Evolutionary conservation across 257 asterid genomes (phyloP), one percentile per base, ranked within the genome.

Genomic region (Eucommia ulmoides): DNA sequence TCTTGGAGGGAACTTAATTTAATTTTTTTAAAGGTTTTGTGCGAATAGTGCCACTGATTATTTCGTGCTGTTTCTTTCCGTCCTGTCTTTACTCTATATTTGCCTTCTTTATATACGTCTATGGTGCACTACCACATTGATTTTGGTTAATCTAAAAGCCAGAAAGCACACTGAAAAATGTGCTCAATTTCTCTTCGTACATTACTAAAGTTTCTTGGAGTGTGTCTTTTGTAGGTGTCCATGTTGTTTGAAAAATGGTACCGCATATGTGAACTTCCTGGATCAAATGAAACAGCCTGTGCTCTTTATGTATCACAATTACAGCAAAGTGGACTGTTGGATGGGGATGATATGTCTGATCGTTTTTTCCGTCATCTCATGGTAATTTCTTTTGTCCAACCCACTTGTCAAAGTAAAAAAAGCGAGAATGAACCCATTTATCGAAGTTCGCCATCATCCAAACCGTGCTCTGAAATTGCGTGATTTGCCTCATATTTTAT

Each of bases 271-370:
- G 96, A 83, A 69, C 79, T 69, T 65, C 91, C 93, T 53, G 93
- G 86, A 59, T 71, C 77, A 50, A 91, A 77, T 64, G 96, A 91
- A 65, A 66, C 78, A 46, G 84, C 81, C 26, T 74, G 74, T 58
- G 88, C 84, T 24, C 88, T 68, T 45, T 81, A 65, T 69, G 86
- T 86, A 49, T 46, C 65, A 19, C 79, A 66, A 63, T 64, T 91
- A 23, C 88, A 83, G 51, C 93, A 86, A 59, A 79, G 69, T 56
- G 89, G 95, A 73, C 65, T 91, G 21, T 94, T 91, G 54, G 75
- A 79, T 68, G 99, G 96, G 59, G 99, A 91, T 70, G 96, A 91
- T 47, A 72, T 72, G 33, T 61, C 99, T 8, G 96, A 81, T 54
- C 82, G 88, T 2, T 86, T 91, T 68, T 86, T 91, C 76, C 92